Conservation (phyloP, 257 asterid species). For the Solanum ahanhuiri region DNA sequence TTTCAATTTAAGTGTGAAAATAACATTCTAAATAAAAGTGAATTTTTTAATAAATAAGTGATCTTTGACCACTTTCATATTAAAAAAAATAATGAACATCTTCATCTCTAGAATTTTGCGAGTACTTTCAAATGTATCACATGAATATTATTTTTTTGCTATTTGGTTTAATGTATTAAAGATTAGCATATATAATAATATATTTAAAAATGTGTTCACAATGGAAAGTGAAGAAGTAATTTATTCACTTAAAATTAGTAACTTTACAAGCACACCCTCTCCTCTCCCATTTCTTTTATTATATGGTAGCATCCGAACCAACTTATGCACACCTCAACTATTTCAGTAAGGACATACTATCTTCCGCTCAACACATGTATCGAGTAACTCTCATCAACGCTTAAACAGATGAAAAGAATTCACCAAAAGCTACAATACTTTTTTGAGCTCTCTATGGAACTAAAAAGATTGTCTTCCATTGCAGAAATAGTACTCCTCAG, state of each 20-base stretch:
- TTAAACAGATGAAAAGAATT: neutral
- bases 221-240: neutral
- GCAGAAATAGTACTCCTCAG: neutral
- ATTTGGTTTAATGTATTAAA: neutral
- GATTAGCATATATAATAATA: neutral
- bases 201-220: neutral
- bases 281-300: neutral
- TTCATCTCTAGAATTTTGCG: neutral
- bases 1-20: neutral
- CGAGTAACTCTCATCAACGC: neutral
- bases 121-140: neutral
- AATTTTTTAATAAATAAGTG: too few species aligned
- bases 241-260: neutral
- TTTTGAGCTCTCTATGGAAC: neutral
- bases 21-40: neutral
- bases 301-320: rapidly evolving
- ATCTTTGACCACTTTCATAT: neutral
- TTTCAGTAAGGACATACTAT: neutral
- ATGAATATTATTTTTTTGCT: neutral
- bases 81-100: neutral
- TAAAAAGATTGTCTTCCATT: neutral
- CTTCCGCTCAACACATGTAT: neutral
- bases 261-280: neutral
- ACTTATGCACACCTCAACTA: neutral
- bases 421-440: neutral